These are phyloP conservation scores for Cladorrhinum sp. DNA, from an alignment of 2,329 filamentous ascomycete genomes.

Conservation along the genomic window DNA sequence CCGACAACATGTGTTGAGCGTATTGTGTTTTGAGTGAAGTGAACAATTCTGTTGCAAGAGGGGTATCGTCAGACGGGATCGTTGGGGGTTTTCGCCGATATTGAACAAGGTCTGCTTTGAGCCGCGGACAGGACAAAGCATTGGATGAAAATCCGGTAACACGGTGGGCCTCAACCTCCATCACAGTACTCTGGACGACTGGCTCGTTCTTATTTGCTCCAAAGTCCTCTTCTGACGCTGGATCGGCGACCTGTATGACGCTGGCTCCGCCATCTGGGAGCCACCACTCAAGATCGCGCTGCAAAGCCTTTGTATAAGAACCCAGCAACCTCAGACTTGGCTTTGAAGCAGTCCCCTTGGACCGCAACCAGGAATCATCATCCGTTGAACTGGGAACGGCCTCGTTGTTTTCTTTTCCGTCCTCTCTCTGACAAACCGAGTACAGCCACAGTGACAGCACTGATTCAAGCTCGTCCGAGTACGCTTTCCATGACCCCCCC, in stretches of 20 bases:
- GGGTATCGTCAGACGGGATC: no score
- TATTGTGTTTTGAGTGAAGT: slow-evolving; percentile 19
- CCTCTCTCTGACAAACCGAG: slow-evolving; percentile 16
- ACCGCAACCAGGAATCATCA: slow-evolving; percentile 21
- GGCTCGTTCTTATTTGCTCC: no score
- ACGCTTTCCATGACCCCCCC: slow-evolving; percentile 24
- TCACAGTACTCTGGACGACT: no score
- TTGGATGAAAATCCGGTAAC: slow-evolving; percentile 5
- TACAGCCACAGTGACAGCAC: slow-evolving; percentile 33
- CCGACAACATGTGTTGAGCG: slow-evolving; percentile 30
- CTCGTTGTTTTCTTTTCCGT: not conserved
- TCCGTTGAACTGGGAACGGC: not conserved
- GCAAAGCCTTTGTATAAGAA: slow-evolving; percentile 4
- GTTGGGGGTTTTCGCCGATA: no score
- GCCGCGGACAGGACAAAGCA: no score
- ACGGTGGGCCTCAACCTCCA: slow-evolving; percentile 8
- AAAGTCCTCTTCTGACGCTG: not conserved
- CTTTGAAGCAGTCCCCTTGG: slow-evolving; percentile 8
- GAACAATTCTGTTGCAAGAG: slow-evolving; percentile 17
- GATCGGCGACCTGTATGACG: slow-evolving; percentile 16
- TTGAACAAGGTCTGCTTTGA: no score
- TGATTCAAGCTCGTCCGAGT: slow-evolving; percentile 27
- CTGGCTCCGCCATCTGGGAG: slow-evolving; percentile 13
- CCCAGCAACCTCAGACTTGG: slow-evolving; percentile 21
- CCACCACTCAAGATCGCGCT: slow-evolving; percentile 23